phyloP scores from a whole-genome alignment of 2,329 filamentous ascomycete genomes.

The Fusarium camptoceras region DNA sequence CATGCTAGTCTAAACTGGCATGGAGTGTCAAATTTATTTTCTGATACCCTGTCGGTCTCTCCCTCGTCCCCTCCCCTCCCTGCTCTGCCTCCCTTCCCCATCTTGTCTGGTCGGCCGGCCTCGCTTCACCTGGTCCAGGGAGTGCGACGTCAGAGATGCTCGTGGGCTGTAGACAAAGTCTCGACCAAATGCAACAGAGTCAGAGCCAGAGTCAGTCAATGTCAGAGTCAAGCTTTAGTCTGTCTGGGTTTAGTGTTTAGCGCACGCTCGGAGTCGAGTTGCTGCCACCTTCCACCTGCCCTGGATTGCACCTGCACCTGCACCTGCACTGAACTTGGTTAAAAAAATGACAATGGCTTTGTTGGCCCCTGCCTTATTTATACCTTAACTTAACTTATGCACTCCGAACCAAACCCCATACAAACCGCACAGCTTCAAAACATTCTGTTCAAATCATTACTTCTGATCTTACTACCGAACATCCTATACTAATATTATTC shows the following conservation, averaged over 20 bases:
- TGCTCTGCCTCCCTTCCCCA: neutral
- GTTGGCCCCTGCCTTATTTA: constrained; percentile 14
- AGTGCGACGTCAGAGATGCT: constrained; percentile 53
- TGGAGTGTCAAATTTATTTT: neutral
- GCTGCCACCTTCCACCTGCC: constrained; percentile 42
- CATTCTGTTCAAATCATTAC: constrained; percentile 34
- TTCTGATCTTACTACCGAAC: constrained; percentile 6
- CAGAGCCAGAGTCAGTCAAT: constrained; percentile 15
- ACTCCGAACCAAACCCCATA: constrained; percentile 25
- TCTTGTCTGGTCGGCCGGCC: neutral
- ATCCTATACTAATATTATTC: constrained; percentile 22
- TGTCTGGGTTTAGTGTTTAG: constrained; percentile 27
- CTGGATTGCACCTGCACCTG: constrained; percentile 39
- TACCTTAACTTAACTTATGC: constrained; percentile 15
- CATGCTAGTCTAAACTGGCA: neutral
- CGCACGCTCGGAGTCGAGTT: constrained; percentile 43
- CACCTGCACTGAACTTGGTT: neutral
- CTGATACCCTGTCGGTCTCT: neutral
- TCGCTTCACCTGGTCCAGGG: constrained; percentile 22
- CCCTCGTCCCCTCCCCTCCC: neutral
- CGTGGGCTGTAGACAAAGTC: constrained; percentile 47
- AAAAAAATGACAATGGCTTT: constrained; percentile 11
- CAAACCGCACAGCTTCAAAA: constrained; percentile 39
- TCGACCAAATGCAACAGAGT: constrained; percentile 50
- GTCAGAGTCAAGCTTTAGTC: neutral